These are phyloP conservation scores for Ogataea wickerhamii DNA, from an alignment of 805 yeast species.

Conservation along the genomic window DNA sequence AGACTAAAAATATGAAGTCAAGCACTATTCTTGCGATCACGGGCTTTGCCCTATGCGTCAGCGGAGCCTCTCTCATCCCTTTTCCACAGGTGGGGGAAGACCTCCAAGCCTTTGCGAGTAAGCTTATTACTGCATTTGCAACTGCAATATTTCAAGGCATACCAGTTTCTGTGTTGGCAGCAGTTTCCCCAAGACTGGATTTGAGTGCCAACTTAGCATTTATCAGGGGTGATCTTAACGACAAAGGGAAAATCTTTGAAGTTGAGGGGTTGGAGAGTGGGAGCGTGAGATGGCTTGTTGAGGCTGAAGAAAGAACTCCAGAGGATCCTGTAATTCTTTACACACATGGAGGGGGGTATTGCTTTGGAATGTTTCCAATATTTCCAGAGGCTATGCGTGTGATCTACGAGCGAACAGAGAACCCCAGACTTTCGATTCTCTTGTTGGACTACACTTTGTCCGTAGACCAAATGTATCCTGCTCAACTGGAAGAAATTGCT, in stretches of 20 bases:
- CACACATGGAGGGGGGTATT: slow-evolving; percentile 12
- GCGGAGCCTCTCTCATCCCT: no score
- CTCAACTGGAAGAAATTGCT: slow-evolving; percentile 7
- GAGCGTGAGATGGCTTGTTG: slow-evolving; percentile 6
- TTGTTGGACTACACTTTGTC: slow-evolving; percentile 9
- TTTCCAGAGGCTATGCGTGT: slow-evolving; percentile 1
- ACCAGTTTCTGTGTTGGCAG: slow-evolving; percentile 2
- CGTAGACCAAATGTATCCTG: slow-evolving; percentile 1
- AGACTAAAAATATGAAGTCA: no score
- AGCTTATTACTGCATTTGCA: not conserved
- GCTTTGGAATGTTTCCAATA: slow-evolving; percentile 9
- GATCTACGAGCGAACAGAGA: slow-evolving; percentile 2
- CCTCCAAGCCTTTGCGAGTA: slow-evolving; percentile 1
- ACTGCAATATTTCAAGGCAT: not conserved
- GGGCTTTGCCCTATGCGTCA: no score
- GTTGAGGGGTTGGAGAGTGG: slow-evolving; percentile 27
- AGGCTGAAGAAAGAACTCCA: slow-evolving; percentile 3
- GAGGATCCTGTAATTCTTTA: slow-evolving; percentile 12
- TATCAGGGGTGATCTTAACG: not conserved
- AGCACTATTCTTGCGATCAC: no score
- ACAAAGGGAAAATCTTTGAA: slow-evolving; percentile 1
- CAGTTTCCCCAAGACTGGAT: slow-evolving; percentile 1
- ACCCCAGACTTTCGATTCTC: slow-evolving; percentile 8
- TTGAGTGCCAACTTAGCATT: slow-evolving; percentile 1
- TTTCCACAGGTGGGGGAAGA: slow-evolving; percentile 2